A percentile compares a stretch with the other conserved stretches of the same genome.
These are phyloP conservation scores for Didymella glomerata DNA, from an alignment of 2,329 filamentous ascomycete species.

Conservation along the genomic window DNA sequence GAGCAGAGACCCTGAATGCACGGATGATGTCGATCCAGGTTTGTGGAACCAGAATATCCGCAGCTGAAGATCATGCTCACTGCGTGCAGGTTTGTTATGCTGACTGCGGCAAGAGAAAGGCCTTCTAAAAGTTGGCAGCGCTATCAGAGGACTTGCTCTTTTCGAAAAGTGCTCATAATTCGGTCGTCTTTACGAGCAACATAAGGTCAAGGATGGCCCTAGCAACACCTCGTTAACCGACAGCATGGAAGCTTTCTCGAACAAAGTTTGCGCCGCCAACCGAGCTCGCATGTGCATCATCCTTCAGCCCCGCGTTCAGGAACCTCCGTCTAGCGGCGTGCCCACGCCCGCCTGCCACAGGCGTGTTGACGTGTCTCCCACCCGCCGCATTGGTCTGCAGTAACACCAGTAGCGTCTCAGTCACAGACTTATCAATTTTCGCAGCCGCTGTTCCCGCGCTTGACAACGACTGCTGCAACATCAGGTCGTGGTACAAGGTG, in stretches of 20 bases:
- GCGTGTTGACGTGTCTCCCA: slow-evolving; percentile 12
- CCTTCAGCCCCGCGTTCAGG: slow-evolving; percentile 31
- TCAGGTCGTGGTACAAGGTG: slow-evolving; percentile 5
- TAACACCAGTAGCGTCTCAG: slow-evolving; percentile 5
- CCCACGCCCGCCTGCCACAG: slow-evolving; percentile 2
- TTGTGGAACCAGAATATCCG: slow-evolving; percentile 21
- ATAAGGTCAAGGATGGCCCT: slow-evolving; percentile 34
- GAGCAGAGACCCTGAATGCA: slow-evolving; percentile 28
- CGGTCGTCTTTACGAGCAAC: background rate
- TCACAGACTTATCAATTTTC: background rate
- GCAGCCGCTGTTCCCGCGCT: slow-evolving; percentile 8
- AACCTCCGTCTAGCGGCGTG: slow-evolving; percentile 16
- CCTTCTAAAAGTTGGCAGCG: background rate
- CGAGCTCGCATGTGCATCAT: slow-evolving; percentile 31
- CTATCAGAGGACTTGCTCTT: too few species aligned
- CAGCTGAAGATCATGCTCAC: slow-evolving; percentile 6
- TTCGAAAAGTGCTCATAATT: background rate
- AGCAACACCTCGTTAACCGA: slow-evolving; percentile 25
- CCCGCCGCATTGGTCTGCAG: slow-evolving; percentile 2
- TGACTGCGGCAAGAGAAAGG: background rate
- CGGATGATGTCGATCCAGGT: slow-evolving; percentile 28
- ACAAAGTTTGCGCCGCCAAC: slow-evolving; percentile 34
- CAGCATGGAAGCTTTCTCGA: slow-evolving; percentile 34
- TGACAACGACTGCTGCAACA: slow-evolving; percentile 4
- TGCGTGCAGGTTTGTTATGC: background rate